Conservation (phyloP, 768 basidiomycete species). For the Lentinula aciculospora region DNA sequence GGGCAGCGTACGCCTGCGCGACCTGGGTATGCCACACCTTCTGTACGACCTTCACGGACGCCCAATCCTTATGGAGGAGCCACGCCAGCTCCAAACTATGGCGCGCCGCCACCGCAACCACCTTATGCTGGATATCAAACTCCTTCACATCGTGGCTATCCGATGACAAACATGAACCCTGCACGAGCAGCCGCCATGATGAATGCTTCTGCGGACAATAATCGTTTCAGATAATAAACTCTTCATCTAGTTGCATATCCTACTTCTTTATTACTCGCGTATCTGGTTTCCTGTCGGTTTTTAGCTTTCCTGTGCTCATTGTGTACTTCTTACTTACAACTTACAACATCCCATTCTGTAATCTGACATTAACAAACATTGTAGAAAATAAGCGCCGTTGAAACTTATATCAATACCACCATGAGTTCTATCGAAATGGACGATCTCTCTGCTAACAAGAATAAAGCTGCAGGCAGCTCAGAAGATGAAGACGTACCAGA, state of each 20-base stretch:
- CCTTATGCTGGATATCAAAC: constrained; percentile 45
- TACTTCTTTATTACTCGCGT: constrained; percentile 13
- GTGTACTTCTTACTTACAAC: background rate
- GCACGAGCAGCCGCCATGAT: constrained; percentile 63
- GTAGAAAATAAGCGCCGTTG: background rate
- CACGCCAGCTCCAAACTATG: constrained; percentile 26
- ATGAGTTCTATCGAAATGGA: constrained; percentile 30
- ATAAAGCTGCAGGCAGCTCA: constrained; percentile 6
- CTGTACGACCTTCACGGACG: constrained; percentile 69
- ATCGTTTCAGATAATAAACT: constrained; percentile 12
- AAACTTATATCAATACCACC: constrained; percentile 16
- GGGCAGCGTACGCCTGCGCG: constrained; percentile 75
- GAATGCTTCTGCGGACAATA: constrained; percentile 34
- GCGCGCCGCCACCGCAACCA: constrained; percentile 19
- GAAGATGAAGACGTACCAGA: constrained; percentile 7
- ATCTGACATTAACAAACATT: background rate
- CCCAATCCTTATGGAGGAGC: constrained; percentile 70
- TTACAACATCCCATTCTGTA: background rate
- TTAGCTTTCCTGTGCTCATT: background rate
- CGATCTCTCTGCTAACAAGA: constrained; percentile 21
- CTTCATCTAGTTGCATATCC: constrained; percentile 2
- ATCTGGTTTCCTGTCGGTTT: constrained; percentile 11
- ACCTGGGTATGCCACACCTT: constrained; percentile 71
- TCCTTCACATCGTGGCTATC: constrained; percentile 34
- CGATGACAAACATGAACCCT: constrained; percentile 55